Evolutionary conservation across 371 early-diverging fungal genomes (phyloP).

Genomic region (Aphelidium insulamus): DNA sequence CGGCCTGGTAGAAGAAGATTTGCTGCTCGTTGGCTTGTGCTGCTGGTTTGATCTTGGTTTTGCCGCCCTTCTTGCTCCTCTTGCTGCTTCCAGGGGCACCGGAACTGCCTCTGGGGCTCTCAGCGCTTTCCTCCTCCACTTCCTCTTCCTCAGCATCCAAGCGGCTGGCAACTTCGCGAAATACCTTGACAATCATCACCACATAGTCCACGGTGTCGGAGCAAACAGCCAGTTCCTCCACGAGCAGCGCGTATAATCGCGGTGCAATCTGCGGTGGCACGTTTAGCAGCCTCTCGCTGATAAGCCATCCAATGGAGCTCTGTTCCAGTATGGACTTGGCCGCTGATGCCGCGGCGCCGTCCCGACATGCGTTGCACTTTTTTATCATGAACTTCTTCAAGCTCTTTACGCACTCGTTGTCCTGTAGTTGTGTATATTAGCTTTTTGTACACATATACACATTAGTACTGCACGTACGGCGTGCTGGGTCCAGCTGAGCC

Average conservation of each 20-base stretch:
- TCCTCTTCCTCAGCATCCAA: too few species aligned
- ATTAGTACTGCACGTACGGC: slow-evolving; percentile 9
- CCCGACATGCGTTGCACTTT: slow-evolving; percentile 30
- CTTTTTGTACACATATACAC: slow-evolving; percentile 2
- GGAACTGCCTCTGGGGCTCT: too few species aligned
- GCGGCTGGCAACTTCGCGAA: not conserved
- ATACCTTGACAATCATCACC: not conserved
- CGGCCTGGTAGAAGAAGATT: too few species aligned
- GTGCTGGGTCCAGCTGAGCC: slow-evolving; percentile 43
- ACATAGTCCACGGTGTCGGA: too few species aligned
- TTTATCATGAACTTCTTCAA: slow-evolving; percentile 30
- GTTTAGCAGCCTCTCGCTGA: slow-evolving; percentile 83
- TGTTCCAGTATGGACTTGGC: slow-evolving; percentile 12
- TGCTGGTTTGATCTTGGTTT: too few species aligned
- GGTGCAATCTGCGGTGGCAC: slow-evolving; percentile 83
- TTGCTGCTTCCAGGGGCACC: too few species aligned
- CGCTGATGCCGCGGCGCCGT: slow-evolving; percentile 3
- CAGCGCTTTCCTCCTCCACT: too few species aligned
- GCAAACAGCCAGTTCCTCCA: slow-evolving; percentile 59
- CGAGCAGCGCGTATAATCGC: slow-evolving; percentile 67
- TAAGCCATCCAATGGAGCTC: slow-evolving; percentile 34
- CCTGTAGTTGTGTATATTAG: slow-evolving; percentile 9
- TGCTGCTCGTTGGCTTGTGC: too few species aligned
- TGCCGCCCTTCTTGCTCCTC: too few species aligned
- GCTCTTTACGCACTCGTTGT: slow-evolving; percentile 26